phyloP scores from a whole-genome alignment of 805 yeast genomes.

The Candida xiaguanensis region DNA sequence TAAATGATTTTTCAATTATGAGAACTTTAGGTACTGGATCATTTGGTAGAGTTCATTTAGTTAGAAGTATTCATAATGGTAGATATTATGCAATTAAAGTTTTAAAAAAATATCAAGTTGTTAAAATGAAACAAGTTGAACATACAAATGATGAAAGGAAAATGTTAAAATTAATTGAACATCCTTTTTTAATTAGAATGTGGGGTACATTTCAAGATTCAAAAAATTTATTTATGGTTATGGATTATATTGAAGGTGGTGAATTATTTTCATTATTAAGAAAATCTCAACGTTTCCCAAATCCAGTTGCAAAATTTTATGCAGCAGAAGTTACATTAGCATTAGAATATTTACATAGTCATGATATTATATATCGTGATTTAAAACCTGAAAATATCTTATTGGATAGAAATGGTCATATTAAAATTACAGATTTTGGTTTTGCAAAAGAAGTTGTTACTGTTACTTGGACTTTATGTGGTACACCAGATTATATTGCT shows the following conservation, averaged over 20 bases:
- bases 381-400: slow-evolving; percentile 60
- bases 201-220: slow-evolving; percentile 68
- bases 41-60: slow-evolving; percentile 58
- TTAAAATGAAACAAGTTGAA: slow-evolving; percentile 60
- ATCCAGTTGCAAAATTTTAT: slow-evolving; percentile 60
- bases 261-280: slow-evolving; percentile 54
- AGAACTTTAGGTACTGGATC: slow-evolving; percentile 61
- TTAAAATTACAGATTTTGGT: slow-evolving; percentile 59
- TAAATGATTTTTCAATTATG: slow-evolving; percentile 52
- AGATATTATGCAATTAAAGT: slow-evolving; percentile 60
- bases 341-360: slow-evolving; percentile 55
- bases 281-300: slow-evolving; percentile 57
- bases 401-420: slow-evolving; percentile 57
- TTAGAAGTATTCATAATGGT: slow-evolving; percentile 55
- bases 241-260: slow-evolving; percentile 66
- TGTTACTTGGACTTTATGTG: slow-evolving; percentile 60
- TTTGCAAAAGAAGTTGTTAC: slow-evolving; percentile 60
- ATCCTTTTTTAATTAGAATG: slow-evolving; percentile 59
- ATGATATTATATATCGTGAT: slow-evolving; percentile 57
- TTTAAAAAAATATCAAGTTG: slow-evolving; percentile 53
- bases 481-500: slow-evolving; percentile 63
- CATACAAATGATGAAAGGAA: slow-evolving; percentile 62
- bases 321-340: slow-evolving; percentile 62
- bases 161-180: slow-evolving; percentile 55
- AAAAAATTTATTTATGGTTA: slow-evolving; percentile 54